A percentile compares a stretch with the other conserved stretches of the same genome.
These are phyloP conservation scores for Dendryphion nanum DNA, from an alignment of 2,329 filamentous ascomycete species.

Conservation along the genomic window DNA sequence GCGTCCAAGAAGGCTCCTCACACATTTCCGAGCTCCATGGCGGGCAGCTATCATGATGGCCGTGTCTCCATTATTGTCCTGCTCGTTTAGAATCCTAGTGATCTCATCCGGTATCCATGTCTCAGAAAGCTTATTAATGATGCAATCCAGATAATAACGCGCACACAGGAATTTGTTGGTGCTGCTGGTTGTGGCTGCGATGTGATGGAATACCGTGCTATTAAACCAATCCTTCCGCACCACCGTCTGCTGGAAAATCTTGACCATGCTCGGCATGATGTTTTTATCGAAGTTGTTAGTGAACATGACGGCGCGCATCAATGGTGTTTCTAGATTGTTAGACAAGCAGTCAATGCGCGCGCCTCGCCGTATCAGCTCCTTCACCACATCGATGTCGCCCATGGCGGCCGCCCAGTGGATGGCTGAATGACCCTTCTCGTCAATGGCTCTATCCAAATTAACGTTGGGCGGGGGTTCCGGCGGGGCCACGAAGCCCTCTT, in stretches of 20 bases:
- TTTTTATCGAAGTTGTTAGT: conserved; percentile 96
- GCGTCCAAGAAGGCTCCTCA: conserved; percentile 66
- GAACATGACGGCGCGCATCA: conserved; percentile 93
- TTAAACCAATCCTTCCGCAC: conserved; percentile 75
- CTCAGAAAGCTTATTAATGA: conserved; percentile 83
- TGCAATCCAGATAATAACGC: conserved; percentile 88
- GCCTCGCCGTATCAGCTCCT: conserved; percentile 77
- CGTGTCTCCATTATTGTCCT: conserved; percentile 86
- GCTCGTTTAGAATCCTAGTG: conserved; percentile 74
- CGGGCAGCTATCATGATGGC: conserved; percentile 84
- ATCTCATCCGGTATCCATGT: conserved; percentile 73
- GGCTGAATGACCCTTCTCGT: conserved; percentile 87
- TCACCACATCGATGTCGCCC: conserved; percentile 91
- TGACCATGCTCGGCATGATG: conserved; percentile 81
- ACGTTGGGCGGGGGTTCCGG: conserved; percentile 84
- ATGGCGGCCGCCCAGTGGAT: conserved; percentile 97
- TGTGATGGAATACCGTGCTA: conserved; percentile 90
- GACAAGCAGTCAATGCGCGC: conserved; percentile 70
- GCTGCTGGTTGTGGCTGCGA: conserved; percentile 81
- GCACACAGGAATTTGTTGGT: conserved; percentile 86
- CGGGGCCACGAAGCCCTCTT: conserved; percentile 64
- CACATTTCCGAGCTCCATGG: conserved; percentile 77
- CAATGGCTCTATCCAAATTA: conserved; percentile 87
- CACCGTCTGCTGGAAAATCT: conserved; percentile 79
- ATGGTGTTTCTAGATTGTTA: conserved; percentile 71